Evolutionary conservation across 306 rosid species (phyloP), one percentile per base, ranked within the genome.

Genomic region (Castanea sativa): DNA sequence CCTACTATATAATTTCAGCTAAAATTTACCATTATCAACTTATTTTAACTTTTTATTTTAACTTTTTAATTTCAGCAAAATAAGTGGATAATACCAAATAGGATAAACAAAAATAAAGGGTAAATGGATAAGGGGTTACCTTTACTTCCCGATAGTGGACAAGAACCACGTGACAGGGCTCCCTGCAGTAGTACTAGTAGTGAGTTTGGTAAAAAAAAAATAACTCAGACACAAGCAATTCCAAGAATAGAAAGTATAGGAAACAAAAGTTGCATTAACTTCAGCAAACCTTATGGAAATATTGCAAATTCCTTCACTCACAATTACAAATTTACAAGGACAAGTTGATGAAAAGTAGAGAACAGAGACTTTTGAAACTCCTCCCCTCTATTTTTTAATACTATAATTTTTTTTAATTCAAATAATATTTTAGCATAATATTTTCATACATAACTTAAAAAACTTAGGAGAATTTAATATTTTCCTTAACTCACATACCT

Each of bases 91-190:
- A 25, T 25, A 0, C 2, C 27, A 25, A 25, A 25, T 1, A 25
- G 15, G 43, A 55, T 2, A 55, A 81, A 38, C 23, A 61, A 71
- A 2, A 58, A 63, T 52, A 71, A 59, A 45, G 68, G 59, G 18
- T 32, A 49, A 16, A 65, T 5, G 60, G 55, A 64, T 59, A 69
- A 68, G 70, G 63, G 2, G 9, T 80, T 74, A 93, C 98, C 97
- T 90, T 88, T 73, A 93, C 97, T 71, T 91, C 89, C 53, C 81
- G 87, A 75, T 93, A 93, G 73, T 91, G 98, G 83, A 93, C 98
- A 16, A 93, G 88, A 82, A 89, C 98, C 58, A 93, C 90, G 88
- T 91, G 91, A 1, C 92, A 90, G 79, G 89, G 90, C 21, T 90
- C 93, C 89, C 98, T 93, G 88, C 83, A 86, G 74, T 52, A 73